Evolutionary conservation across 2,329 filamentous ascomycete species (phyloP), one percentile per base, ranked within the genome.

Genomic region (Paramyrothecium sp.): DNA sequence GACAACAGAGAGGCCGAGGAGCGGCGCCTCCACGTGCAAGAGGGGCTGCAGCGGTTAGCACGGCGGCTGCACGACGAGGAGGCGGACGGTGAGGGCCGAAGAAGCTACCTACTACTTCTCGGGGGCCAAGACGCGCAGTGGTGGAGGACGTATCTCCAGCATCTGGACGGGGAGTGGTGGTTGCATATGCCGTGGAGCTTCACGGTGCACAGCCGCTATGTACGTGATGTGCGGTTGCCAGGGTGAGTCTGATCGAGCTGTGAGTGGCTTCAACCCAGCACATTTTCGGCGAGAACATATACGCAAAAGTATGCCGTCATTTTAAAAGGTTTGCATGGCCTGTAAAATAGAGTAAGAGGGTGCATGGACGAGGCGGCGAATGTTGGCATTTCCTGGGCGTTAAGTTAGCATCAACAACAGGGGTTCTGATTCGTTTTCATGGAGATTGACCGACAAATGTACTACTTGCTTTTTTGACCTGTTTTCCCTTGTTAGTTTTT

Each of bases 111-210:
- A 51, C 61, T 68, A 13, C 61, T 69, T 33, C 49, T 68, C 19
- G 67, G 67, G 16, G 62, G 63, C 41, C 61, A 65, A 38, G 66
- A 69, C 26, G 60, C 61, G 48, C 61, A 63, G 61, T 69, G 67
- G 67, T 69, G 65, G 61, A 51, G 58, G 52, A 59, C 58, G 49
- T 60, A 66, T 53, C 54, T 69, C 41, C 60, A 67, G 55, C 58
- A 65, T 30, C 50, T 69, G 19, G 51, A 60, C n/a, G 66, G 65
- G 13, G 61, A 65, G 55, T 68, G 67, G 66, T 69, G 67, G 66
- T 54, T 67, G 51, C 58, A 66, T 38, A 62, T 67, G 60, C 61
- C 64, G 5, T 69, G 67, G 67, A 60, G 61, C 8, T 61, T 64
- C 33, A 63, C 61, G 17, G 59, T 62, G 55, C 63, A 63, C 38